These are phyloP conservation scores for Penicillium turbatum DNA, from an alignment of 495 filamentous ascomycete genomes.

Conservation along the genomic window DNA sequence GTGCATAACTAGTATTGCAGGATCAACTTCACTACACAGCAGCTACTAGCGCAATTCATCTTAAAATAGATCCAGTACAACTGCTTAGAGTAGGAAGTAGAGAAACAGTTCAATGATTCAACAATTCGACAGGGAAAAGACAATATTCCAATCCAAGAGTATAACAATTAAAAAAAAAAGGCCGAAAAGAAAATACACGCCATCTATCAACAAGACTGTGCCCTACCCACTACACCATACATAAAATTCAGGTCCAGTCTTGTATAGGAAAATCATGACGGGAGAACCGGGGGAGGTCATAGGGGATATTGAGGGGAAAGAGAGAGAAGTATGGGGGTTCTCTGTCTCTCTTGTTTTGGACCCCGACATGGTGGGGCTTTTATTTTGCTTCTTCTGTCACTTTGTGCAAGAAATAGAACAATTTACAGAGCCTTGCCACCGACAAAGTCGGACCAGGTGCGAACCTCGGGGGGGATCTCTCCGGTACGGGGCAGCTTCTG, in stretches of 20 bases:
- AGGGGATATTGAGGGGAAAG: constrained; percentile 4
- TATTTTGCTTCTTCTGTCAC: constrained; percentile 18
- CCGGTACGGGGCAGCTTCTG: constrained; percentile 80
- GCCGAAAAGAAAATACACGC: constrained; percentile 20
- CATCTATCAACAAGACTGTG: constrained; percentile 35
- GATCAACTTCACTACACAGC: too few relatives aligned
- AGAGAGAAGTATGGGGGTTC: neutral
- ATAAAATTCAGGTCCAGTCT: neutral
- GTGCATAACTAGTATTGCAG: too few relatives aligned
- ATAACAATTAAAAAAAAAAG: constrained; percentile 2
- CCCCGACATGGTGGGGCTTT: constrained; percentile 11
- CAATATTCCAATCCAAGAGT: constrained; percentile 9
- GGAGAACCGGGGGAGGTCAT: constrained; percentile 1
- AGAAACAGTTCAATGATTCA: constrained; percentile 1
- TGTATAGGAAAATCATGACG: constrained; percentile 5
- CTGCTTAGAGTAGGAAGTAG: too few relatives aligned
- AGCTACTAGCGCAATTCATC: too few relatives aligned
- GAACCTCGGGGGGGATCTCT: constrained; percentile 86
- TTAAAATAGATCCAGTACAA: too few relatives aligned
- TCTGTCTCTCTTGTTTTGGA: neutral
- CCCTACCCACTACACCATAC: constrained; percentile 29
- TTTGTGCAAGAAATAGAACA: constrained; percentile 16
- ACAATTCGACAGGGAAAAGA: constrained; percentile 5
- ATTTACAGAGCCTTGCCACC: constrained; percentile 83
- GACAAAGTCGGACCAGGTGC: constrained; percentile 90